Conservation (phyloP, 345 rosid genomes). For the Cardamine resedifolia region DNA sequence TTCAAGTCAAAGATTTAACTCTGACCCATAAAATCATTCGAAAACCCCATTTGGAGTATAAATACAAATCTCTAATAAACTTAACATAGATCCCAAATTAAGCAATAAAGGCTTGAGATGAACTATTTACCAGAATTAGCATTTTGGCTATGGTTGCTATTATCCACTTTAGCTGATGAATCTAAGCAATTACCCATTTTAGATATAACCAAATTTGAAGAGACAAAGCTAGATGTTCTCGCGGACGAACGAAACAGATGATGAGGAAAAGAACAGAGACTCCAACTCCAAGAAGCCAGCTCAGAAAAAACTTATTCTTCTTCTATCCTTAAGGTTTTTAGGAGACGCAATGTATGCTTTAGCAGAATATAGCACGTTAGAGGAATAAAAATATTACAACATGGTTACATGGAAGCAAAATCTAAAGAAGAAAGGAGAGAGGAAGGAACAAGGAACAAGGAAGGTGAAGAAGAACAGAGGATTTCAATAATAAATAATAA, state of each 20-base stretch:
- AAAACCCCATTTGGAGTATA: neutral
- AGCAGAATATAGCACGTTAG: neutral
- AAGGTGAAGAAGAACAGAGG: slow-evolving; percentile 29
- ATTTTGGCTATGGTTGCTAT: slow-evolving; percentile 49
- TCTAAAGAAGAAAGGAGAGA: neutral
- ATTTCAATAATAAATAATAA: neutral
- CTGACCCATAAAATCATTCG: neutral
- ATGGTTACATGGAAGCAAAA: neutral
- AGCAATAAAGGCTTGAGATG: neutral
- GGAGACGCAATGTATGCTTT: slow-evolving; percentile 10
- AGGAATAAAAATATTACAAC: slow-evolving; percentile 6
- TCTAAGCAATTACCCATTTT: slow-evolving; percentile 74
- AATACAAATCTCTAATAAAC: neutral
- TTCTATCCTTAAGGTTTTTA: neutral
- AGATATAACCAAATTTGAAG: neutral
- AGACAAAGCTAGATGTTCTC: slow-evolving; percentile 5
- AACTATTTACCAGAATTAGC: slow-evolving; percentile 54
- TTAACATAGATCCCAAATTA: neutral
- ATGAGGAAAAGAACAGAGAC: slow-evolving; percentile 11
- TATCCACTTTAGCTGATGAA: slow-evolving; percentile 68
- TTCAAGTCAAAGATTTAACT: neutral
- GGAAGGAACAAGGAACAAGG: slow-evolving; percentile 36
- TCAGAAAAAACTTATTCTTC: neutral
- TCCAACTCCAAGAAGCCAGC: neutral
- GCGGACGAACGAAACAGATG: slow-evolving; percentile 14